A percentile compares a stretch with the other conserved stretches of the same genome.
phyloP scores from a whole-genome alignment of 208 protist species.

The Sergeia podlipaevii region DNA sequence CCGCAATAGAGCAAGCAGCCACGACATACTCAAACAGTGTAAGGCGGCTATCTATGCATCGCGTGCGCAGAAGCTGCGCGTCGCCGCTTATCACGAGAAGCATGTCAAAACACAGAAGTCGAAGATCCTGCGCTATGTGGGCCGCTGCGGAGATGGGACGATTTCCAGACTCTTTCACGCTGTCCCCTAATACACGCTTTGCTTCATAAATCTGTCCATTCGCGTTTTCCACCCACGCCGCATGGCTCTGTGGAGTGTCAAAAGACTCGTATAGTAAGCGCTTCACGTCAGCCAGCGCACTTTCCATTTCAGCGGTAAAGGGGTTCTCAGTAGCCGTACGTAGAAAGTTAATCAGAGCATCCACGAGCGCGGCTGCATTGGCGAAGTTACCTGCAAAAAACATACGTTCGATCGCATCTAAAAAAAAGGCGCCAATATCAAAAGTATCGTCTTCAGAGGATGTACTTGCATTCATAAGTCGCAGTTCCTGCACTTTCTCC shows the following conservation, averaged over 20 bases:
- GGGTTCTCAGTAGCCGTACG: constrained; percentile 22
- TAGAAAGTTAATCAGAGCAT: constrained; percentile 38
- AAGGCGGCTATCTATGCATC: constrained; percentile 40
- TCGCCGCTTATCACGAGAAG: constrained; percentile 75
- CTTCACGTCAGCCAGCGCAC: constrained; percentile 45
- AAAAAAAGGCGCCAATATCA: constrained; percentile 33
- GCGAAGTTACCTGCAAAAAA: constrained; percentile 63
- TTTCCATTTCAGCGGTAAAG: constrained; percentile 60
- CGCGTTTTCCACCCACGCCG: constrained; percentile 38
- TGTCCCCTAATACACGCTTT: constrained; percentile 31
- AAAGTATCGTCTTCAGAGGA: constrained; percentile 20
- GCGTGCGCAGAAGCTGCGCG: constrained; percentile 31
- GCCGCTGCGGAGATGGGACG: neutral
- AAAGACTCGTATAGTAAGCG: constrained; percentile 41
- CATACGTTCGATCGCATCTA: constrained; percentile 44
- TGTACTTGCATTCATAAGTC: neutral
- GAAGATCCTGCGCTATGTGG: constrained; percentile 37
- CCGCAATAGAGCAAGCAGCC: constrained; percentile 59
- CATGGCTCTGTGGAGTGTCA: constrained; percentile 11
- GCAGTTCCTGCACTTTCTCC: constrained; percentile 22
- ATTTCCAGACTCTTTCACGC: neutral
- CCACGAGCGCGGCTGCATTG: constrained; percentile 44
- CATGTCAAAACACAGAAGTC: constrained; percentile 46
- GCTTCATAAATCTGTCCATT: constrained; percentile 50
- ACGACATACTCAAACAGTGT: constrained; percentile 56